phyloP scores from a whole-genome alignment of 202 grass and related monocot species.

The Panicum hallii region DNA sequence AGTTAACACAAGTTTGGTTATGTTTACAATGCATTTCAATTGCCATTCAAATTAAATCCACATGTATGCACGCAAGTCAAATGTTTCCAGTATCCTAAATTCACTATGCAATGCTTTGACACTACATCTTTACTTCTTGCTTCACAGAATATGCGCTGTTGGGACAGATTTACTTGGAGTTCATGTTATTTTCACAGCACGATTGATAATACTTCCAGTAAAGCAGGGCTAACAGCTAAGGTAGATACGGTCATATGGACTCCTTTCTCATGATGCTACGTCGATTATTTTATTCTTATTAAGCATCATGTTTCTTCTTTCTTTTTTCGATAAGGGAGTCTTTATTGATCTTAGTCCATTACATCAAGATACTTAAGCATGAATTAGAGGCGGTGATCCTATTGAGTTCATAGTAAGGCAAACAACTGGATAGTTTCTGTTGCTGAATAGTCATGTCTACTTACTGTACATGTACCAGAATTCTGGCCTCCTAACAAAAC shows the following conservation, averaged over 20 bases:
- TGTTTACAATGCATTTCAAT: neutral
- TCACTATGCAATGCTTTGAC: conserved; percentile 16
- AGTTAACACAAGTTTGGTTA: neutral
- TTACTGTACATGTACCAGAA: neutral
- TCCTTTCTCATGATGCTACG: neutral
- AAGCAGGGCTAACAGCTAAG: conserved; percentile 23
- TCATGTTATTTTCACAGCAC: conserved; percentile 27
- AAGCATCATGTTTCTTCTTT: too few relatives aligned
- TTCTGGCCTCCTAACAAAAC: conserved; percentile 6
- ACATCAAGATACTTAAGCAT: neutral
- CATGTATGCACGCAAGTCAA: neutral
- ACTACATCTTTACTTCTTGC: conserved; percentile 21
- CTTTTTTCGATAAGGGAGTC: too few relatives aligned
- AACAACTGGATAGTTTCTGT: neutral
- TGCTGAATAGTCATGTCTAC: neutral
- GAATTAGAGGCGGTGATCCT: neutral
- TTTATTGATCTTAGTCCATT: too few relatives aligned
- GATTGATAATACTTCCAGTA: neutral
- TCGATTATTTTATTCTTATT: neutral
- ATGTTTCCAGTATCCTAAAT: neutral
- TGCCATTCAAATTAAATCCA: neutral
- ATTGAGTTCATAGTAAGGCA: neutral
- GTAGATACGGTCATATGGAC: conserved; percentile 9
- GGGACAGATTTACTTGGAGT: neutral
- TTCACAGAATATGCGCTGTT: conserved; percentile 19